Evolutionary conservation across 2,329 filamentous ascomycete species (phyloP), one percentile per base, ranked within the genome.

Genomic region (Aphanoascus verrucosus): DNA sequence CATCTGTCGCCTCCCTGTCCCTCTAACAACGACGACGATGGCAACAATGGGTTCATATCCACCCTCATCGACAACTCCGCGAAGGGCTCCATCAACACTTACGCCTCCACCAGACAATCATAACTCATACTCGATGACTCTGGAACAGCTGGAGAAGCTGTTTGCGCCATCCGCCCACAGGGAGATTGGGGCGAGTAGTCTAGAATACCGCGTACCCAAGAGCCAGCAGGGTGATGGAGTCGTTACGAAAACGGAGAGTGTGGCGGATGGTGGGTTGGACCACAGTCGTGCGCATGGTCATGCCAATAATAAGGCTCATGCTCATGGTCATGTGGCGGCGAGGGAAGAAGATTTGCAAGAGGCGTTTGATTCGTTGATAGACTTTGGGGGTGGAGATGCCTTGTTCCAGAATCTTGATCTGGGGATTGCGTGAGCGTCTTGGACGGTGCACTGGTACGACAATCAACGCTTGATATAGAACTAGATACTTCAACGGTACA

Each of bases 81-180:
- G 32, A 19, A 49, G 38, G 19, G 8, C 42, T 31, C 43, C 23
- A 34, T 38, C 15, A 34, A 37, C 45, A 5, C 54, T 55, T 19
- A 55, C 48, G 14, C 54, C 54, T 23, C 54, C 54, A 14, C 54
- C 54, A 1, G 54, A 55, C 12, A 42, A 43, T 31, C 37, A 55
- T 9, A 37, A 12, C 12, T n/a, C 45, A 11, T 48, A 37, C n/a
- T 15, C 31, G 31, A 48, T 48, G 45, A 48, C 47, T 5, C 20
- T 56, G 14, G 51, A 54, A 34, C 55, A 56, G n/a, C 40, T 56
- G 38, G 55, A 56, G 35, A 45, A 53, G 23, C 2, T 54, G 32
- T 48, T 47, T 8, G 50, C 50, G n/a, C 42, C 45, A 37, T 23
- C 43, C 9, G n/a, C 40, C 9, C 54, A 43, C 4, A 32, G 28